Conservation (phyloP, 257 asterid genomes). For the Anisodus acutangulus region DNA sequence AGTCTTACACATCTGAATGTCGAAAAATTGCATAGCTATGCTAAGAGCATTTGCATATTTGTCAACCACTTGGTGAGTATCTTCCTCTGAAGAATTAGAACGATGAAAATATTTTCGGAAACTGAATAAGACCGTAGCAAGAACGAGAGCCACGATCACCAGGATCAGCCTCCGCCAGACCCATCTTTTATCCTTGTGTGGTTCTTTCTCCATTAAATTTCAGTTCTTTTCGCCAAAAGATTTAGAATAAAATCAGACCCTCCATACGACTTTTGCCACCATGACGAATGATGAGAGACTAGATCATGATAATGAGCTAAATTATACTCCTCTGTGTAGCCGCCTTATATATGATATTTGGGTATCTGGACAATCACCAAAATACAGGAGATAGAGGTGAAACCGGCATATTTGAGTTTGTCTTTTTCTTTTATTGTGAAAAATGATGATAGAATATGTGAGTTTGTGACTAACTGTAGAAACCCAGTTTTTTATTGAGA, state of each 20-base stretch:
- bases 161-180: constrained; percentile 43
- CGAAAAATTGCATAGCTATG: constrained; percentile 62
- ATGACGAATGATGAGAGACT: not conserved
- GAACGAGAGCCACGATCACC: constrained; percentile 42
- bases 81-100: constrained; percentile 26
- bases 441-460: not conserved
- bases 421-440: not conserved
- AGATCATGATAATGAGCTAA: not conserved
- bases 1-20: constrained; percentile 60
- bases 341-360: constrained; percentile 16
- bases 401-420: constrained; percentile 25
- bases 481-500: not conserved
- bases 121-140: constrained; percentile 49
- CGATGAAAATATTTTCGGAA: constrained; percentile 40
- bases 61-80: constrained; percentile 16
- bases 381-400: not conserved
- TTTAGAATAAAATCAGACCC: not conserved
- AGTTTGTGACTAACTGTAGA: not conserved
- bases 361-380: constrained; percentile 23
- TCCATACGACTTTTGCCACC: not conserved
- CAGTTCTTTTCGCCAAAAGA: not conserved
- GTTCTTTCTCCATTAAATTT: constrained; percentile 42
- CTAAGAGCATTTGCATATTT: constrained; percentile 54
- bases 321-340: not conserved
- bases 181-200: constrained; percentile 36